Evolutionary conservation across 371 early-diverging fungal genomes (phyloP).

Genomic region (Chytridium lagenaria): DNA sequence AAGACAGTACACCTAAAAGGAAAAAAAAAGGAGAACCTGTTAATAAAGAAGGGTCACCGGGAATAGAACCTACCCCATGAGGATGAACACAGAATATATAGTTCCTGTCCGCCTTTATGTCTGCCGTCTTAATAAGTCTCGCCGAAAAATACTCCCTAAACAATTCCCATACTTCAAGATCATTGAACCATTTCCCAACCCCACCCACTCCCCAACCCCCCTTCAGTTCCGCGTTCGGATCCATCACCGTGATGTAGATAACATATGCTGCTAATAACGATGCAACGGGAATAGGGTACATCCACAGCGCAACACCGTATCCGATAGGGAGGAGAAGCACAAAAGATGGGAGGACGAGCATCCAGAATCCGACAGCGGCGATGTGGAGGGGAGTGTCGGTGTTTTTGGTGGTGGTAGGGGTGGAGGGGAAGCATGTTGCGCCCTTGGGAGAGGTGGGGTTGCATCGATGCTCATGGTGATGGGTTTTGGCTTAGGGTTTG

Average conservation of each 20-base stretch:
- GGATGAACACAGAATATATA: conserved; percentile 33
- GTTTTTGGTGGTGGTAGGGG: background rate
- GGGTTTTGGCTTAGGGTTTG: no score
- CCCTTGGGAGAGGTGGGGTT: no score
- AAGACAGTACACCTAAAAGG: conserved; percentile 28
- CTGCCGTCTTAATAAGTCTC: conserved; percentile 73
- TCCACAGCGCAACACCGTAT: background rate
- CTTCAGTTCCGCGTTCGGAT: background rate
- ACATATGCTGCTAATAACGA: conserved; percentile 24
- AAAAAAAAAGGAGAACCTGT: background rate
- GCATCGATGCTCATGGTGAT: no score
- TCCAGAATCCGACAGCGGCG: conserved; percentile 28
- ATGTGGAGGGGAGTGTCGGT: background rate
- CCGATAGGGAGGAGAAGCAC: conserved; percentile 26
- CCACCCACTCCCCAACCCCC: conserved; percentile 30
- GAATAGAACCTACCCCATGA: background rate
- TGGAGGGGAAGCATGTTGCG: background rate
- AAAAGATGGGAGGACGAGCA: conserved; percentile 14
- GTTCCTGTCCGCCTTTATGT: conserved; percentile 72
- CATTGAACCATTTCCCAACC: conserved; percentile 26
- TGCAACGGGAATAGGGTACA: conserved; percentile 17
- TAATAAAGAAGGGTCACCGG: background rate
- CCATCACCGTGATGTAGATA: conserved; percentile 19
- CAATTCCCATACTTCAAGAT: conserved; percentile 26
- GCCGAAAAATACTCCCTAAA: conserved; percentile 74